phyloP scores from a whole-genome alignment of 495 filamentous ascomycete genomes.

The Penicillium coprophilum region DNA sequence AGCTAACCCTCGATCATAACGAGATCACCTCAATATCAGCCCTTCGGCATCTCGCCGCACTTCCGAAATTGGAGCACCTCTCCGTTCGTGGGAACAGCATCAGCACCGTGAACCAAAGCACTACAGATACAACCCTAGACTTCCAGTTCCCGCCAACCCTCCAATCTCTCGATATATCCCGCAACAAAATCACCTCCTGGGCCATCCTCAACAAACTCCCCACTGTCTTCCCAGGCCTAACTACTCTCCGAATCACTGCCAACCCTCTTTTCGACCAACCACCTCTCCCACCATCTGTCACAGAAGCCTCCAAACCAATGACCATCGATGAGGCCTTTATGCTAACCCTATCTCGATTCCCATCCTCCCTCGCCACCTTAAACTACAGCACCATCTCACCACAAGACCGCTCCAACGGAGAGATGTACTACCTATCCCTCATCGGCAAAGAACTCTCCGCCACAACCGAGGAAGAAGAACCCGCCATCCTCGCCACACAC shows the following conservation, averaged over 20 bases:
- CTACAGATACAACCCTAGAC: slow-evolving; percentile 19
- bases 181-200: slow-evolving; percentile 74
- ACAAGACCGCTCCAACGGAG: slow-evolving; percentile 78
- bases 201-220: slow-evolving; percentile 65
- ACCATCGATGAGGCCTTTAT: slow-evolving; percentile 77
- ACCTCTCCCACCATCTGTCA: slow-evolving; percentile 41
- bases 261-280: slow-evolving; percentile 76
- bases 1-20: slow-evolving; percentile 75
- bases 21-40: slow-evolving; percentile 59
- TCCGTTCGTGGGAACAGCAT: slow-evolving; percentile 50
- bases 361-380: slow-evolving; percentile 58
- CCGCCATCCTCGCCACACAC: slow-evolving; percentile 57
- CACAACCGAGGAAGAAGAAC: slow-evolving; percentile 53
- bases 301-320: slow-evolving; percentile 40
- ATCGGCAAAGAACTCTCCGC: slow-evolving; percentile 73
- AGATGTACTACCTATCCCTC: slow-evolving; percentile 85
- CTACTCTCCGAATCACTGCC: slow-evolving; percentile 70
- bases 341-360: slow-evolving; percentile 77
- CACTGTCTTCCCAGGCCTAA: slow-evolving; percentile 61
- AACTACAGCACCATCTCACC: slow-evolving; percentile 75
- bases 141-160: slow-evolving; percentile 46
- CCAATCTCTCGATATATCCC: slow-evolving; percentile 73
- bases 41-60: slow-evolving; percentile 53
- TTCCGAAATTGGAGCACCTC: slow-evolving; percentile 58
- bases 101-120: slow-evolving; percentile 21